Base-by-base conservation (phyloP, 768 basidiomycete species). In the Mycena kentingensis region DNA sequence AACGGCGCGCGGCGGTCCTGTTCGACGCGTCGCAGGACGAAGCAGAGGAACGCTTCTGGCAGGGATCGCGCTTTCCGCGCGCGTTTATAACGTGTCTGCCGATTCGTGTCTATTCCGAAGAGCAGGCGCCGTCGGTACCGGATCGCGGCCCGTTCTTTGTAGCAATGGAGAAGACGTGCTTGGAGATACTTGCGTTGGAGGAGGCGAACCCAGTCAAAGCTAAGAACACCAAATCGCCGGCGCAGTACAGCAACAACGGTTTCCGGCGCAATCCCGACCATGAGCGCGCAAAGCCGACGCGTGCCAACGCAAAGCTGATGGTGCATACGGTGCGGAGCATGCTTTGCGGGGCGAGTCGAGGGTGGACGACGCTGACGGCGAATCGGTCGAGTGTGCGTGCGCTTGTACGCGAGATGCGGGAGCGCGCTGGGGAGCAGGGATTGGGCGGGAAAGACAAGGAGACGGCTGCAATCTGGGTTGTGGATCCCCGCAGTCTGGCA, bases 361-460 rank as follows among this genome's bases (percentile, higher is more conserved):
- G 85, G 0, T 86, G 88, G 88, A 94, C 93, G 55, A 91, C 89
- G n/a, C 71, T 95, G 42, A 94, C 92, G 4, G 90, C 90, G 8
- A 95, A 96, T 60, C 77, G 82, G 57, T 78, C 85, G 26, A 91
- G 91, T 58, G 82, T 93, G 22, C 84, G 79, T 62, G 84, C 84
- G 21, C 73, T 94, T n/a, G 54, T 93, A 53, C 75, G 83, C 54
- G 87, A 87, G 66, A 78, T 92, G 67, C 70, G 70, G 26, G 70
- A 24, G 64, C 67, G 26, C 70, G 69, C 2, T 51, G 73, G 3
- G 72, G 69, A 22, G 68, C 67, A 12, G 68, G 69, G 12, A 53
- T 62, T 12, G 51, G 45, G 13, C 43, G 44, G 26, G 56, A 47
- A 37, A 48, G 38, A 57, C 46, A 52, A 19, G 26, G 54, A 55